These are phyloP conservation scores for Agaricales sp. DNA, from an alignment of 1,284 basidiomycete species.

Conservation along the genomic window DNA sequence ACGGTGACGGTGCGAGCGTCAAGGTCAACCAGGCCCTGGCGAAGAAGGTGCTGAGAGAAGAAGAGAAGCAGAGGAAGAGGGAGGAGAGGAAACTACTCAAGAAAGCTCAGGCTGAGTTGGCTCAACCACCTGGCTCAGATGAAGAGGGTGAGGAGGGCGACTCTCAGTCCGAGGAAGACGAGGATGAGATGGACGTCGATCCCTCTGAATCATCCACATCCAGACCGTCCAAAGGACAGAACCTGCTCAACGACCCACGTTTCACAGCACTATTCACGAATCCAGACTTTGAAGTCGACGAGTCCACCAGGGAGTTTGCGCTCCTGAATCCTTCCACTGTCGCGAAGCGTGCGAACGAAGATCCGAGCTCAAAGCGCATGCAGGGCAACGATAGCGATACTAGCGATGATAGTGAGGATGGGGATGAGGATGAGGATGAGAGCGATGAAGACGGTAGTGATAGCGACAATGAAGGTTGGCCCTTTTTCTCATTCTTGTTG, in stretches of 20 bases:
- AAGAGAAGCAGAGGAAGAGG: constrained; percentile 56
- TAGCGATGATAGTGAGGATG: constrained; percentile 32
- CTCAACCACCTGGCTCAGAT: constrained; percentile 26
- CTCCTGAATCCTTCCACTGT: constrained; percentile 83
- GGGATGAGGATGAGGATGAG: constrained; percentile 40
- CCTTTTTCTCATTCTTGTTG: constrained; percentile 8
- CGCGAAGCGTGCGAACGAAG: constrained; percentile 52
- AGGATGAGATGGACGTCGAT: constrained; percentile 19
- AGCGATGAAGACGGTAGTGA: constrained; percentile 30
- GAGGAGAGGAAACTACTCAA: constrained; percentile 51
- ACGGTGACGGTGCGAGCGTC: constrained; percentile 40
- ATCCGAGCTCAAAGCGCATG: constrained; percentile 84
- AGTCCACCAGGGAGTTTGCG: constrained; percentile 78
- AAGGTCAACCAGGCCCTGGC: constrained; percentile 93
- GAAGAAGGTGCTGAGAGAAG: constrained; percentile 71
- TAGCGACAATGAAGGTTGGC: constrained; percentile 41
- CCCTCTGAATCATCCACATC: too few relatives aligned
- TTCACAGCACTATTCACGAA: constrained; percentile 91
- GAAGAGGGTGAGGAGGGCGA: constrained; percentile 29
- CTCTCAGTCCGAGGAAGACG: constrained; percentile 22
- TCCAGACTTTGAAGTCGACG: constrained; percentile 91
- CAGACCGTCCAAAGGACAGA: too few relatives aligned
- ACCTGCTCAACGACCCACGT: constrained; percentile 77
- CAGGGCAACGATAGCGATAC: constrained; percentile 66
- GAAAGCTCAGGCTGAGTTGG: constrained; percentile 23